phyloP scores from a whole-genome alignment of 108 stramenopile species.

The Cylindrotheca fusiformis region DNA sequence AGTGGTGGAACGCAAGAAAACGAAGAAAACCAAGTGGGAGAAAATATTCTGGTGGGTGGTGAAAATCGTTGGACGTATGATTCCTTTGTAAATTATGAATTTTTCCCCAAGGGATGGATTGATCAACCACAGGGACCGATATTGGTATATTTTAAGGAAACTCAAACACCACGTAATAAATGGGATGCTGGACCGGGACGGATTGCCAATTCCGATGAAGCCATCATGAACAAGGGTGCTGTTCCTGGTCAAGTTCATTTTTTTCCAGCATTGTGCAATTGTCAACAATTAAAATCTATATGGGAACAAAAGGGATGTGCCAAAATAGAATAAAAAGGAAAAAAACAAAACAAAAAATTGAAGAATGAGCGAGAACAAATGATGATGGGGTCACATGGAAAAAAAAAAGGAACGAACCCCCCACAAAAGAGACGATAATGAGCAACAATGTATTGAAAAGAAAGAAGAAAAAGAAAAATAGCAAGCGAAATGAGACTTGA shows the following conservation, averaged over 20 bases:
- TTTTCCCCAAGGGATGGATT: conserved; percentile 64
- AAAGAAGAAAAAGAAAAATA: too few relatives aligned
- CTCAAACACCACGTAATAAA: conserved; percentile 57
- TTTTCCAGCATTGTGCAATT: conserved; percentile 66
- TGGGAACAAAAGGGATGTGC: conserved; percentile 60
- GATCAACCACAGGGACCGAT: conserved; percentile 59
- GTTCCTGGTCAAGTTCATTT: conserved; percentile 58
- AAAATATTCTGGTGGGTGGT: conserved; percentile 78
- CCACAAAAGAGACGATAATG: too few relatives aligned
- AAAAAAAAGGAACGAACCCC: too few relatives aligned
- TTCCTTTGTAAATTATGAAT: conserved; percentile 76
- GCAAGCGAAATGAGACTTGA: too few relatives aligned
- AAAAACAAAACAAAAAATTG: not conserved
- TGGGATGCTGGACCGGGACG: conserved; percentile 62
- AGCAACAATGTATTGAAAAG: too few relatives aligned
- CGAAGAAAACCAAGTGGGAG: conserved; percentile 37
- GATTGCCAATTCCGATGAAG: conserved; percentile 40
- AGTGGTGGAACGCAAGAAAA: too few relatives aligned
- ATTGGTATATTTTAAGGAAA: conserved; percentile 84
- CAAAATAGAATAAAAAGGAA: conserved; percentile 18
- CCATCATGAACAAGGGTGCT: conserved; percentile 28
- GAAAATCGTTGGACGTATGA: conserved; percentile 68
- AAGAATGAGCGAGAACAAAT: too few relatives aligned
- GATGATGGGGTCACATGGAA: too few relatives aligned
- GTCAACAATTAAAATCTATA: conserved; percentile 52